phyloP scores from a whole-genome alignment of 2,329 filamentous ascomycete genomes.

The Lachnellula subtilissima region DNA sequence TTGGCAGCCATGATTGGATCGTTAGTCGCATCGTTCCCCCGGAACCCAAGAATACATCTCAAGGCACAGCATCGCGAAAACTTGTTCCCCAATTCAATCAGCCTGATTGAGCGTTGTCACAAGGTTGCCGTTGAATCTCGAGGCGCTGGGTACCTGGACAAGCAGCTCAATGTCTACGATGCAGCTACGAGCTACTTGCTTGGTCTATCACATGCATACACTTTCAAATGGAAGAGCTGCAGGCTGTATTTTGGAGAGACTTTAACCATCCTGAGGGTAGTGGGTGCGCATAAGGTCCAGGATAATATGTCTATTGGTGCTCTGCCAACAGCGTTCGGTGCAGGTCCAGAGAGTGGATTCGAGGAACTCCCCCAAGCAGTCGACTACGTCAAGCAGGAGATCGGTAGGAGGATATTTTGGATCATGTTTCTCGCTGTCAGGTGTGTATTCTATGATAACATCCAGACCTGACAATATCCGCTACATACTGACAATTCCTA shows the following conservation, averaged over 20 bases:
- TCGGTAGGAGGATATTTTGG: conserved; percentile 79
- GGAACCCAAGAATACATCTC: conserved; percentile 64
- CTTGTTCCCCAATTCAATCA: conserved; percentile 63
- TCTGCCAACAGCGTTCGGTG: conserved; percentile 21
- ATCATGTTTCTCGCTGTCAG: conserved; percentile 70
- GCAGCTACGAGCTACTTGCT: conserved; percentile 74
- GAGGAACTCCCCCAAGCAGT: conserved; percentile 30
- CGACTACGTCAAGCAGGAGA: conserved; percentile 67
- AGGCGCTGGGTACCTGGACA: conserved; percentile 53
- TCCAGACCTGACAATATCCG: conserved; percentile 1
- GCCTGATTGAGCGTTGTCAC: conserved; percentile 66
- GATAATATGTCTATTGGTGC: conserved; percentile 25
- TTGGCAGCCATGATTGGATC: conserved; percentile 69
- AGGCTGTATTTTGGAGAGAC: conserved; percentile 70
- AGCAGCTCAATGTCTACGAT: conserved; percentile 53
- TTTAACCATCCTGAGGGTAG: conserved; percentile 61
- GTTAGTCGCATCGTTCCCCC: conserved; percentile 71
- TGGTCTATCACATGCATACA: conserved; percentile 62
- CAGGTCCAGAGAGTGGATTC: conserved; percentile 7
- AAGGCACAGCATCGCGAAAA: conserved; percentile 61
- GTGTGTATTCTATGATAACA: conserved; percentile 34
- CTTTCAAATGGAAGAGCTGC: conserved; percentile 61
- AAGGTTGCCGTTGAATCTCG: conserved; percentile 64
- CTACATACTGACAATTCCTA: conserved; percentile 32
- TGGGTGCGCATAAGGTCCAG: conserved; percentile 58